A percentile compares a stretch with the other conserved stretches of the same genome.
Evolutionary conservation across 1,284 basidiomycete genomes (phyloP).

Genomic region (Fomitopsis schrenkii): DNA sequence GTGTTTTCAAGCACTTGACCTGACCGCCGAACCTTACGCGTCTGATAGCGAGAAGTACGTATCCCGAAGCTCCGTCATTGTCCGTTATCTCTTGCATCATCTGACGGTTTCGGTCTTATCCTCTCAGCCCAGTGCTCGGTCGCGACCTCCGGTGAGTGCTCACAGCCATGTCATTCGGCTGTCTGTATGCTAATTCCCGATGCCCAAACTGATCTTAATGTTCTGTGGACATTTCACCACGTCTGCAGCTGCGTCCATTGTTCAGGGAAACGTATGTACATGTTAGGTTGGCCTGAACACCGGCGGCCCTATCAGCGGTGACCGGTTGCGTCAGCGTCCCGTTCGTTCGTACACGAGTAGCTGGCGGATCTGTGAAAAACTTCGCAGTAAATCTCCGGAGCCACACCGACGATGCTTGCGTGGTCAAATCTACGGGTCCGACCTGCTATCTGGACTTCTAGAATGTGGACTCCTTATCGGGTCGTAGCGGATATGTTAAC

Average conservation of each 20-base stretch:
- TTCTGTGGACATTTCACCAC: too few species aligned
- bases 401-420: not conserved
- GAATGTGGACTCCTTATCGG: not conserved
- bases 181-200: too few species aligned
- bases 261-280: not conserved
- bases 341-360: not conserved
- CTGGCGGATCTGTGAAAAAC: not conserved
- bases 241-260: not conserved
- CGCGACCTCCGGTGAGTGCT: not conserved
- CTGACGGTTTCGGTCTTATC: conserved; percentile 18
- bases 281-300: not conserved
- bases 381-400: conserved; percentile 2
- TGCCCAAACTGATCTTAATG: too few species aligned
- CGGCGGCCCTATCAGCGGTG: not conserved
- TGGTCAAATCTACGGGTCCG: not conserved
- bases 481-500: not conserved
- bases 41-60: conserved; percentile 15
- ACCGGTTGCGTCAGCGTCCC: not conserved
- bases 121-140: conserved; percentile 5
- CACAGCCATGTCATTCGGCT: too few species aligned
- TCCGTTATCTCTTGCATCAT: conserved; percentile 29
- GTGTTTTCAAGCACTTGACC: not conserved
- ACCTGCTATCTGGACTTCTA: not conserved
- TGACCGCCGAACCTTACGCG: not conserved
- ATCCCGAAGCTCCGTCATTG: conserved; percentile 19